Evolutionary conservation across 371 early-diverging fungal species (phyloP), one percentile per base, ranked within the genome.

Genomic region (Rhizopus stolonifer): DNA sequence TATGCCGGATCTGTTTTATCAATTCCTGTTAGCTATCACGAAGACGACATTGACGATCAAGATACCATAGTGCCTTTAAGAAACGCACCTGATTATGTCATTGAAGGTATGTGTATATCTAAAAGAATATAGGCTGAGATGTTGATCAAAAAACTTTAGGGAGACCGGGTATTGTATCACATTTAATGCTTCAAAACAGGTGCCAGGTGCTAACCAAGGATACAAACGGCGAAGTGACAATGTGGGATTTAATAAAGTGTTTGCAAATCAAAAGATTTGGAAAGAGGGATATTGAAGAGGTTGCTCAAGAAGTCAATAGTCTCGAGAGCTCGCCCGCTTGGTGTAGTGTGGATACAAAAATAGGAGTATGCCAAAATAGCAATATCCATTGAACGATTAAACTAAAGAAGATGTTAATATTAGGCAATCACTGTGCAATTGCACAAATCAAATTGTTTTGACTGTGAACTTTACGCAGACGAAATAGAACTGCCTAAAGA

Each of bases 231-330:
- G 83, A 84, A 38, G 86, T 96, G 14, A 80, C 82, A 1, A 64
- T 95, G 40, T 97, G 97, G 98, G 96, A 98, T 67, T 77, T 98
- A 29, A 80, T 94, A 32, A 76, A 73, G 77, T 87, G 88, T 53
- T 61, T 63, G 7, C 77, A 74, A 70, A 44, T 83, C 15, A 79
- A 81, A 52, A 77, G 65, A 1, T 87, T 77, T 46, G 82, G 84
- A 5, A 77, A 81, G n/a, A 72, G 70, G 33, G 67, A 77, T 23
- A 44, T 86, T 42, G 82, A 89, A 9, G 74, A 76, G 1, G 81
- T 84, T n/a, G 81, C 83, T 11, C 70, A 82, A 31, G 74, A 78
- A 38, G 69, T 85, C 56, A 87, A 90, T 44, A 79, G 88, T 2
- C 65, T 80, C 5, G 93, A 95, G 55, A 88, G 90, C 32, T 85